phyloP scores from a whole-genome alignment of 2,329 filamentous ascomycete genomes.

The Myotisia sp. region DNA sequence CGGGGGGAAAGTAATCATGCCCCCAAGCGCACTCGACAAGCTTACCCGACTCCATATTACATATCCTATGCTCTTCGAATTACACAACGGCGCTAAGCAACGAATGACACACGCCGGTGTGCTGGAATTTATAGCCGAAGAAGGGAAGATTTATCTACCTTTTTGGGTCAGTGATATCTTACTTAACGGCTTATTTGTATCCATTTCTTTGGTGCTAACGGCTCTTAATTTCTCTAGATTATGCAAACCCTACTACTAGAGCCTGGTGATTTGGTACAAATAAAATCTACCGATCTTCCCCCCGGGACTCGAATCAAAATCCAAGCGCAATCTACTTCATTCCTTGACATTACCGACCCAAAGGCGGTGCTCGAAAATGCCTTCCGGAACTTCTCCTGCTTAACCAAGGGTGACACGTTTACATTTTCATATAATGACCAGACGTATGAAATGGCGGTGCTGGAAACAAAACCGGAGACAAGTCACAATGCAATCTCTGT shows the following conservation, averaged over 20 bases:
- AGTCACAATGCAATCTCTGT: conserved; percentile 77
- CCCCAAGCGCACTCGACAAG: conserved; percentile 92
- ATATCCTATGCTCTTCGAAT: conserved; percentile 93
- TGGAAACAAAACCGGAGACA: conserved; percentile 79
- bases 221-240: conserved; percentile 44
- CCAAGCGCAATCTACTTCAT: conserved; percentile 81
- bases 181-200: conserved; percentile 5
- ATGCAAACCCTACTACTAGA: conserved; percentile 86
- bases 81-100: conserved; percentile 71
- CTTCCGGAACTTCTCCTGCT: conserved; percentile 86
- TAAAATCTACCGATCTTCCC: conserved; percentile 86
- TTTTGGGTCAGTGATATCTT: conserved; percentile 55
- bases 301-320: conserved; percentile 89
- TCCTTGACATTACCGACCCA: conserved; percentile 92
- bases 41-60: conserved; percentile 91
- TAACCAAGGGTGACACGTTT: conserved; percentile 89
- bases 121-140: conserved; percentile 91
- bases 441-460: conserved; percentile 78
- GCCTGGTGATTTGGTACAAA: conserved; percentile 83
- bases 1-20: conserved; percentile 93
- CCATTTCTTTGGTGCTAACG: conserved; percentile 3
- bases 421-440: conserved; percentile 95
- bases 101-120: conserved; percentile 86
- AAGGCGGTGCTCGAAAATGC: conserved; percentile 95
- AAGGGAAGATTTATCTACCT: conserved; percentile 89